A percentile compares a stretch with the other conserved stretches of the same genome.
Evolutionary conservation across 257 asterid species (phyloP).

Genomic region (Nicotiana tomentosiformis): DNA sequence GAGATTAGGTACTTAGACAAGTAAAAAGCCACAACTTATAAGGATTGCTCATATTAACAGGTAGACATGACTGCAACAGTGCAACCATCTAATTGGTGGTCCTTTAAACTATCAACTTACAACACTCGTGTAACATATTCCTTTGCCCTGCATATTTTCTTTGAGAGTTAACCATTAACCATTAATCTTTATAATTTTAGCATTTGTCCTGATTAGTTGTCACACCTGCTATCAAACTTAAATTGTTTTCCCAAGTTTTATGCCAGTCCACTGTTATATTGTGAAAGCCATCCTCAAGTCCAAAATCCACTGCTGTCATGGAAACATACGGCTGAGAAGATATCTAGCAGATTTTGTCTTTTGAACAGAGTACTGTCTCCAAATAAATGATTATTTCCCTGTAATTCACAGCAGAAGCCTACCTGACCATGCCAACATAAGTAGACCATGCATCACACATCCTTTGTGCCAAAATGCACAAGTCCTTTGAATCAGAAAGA

Average conservation of each 20-base stretch:
- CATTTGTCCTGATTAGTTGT: background rate
- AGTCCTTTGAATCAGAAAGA: background rate
- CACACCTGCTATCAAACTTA: background rate
- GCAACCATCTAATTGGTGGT: background rate
- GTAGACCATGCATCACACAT: background rate
- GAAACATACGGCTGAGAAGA: background rate
- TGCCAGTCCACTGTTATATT: background rate
- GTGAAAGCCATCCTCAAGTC: background rate
- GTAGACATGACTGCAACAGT: background rate
- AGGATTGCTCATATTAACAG: background rate
- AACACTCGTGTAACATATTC: background rate
- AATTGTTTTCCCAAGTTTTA: background rate
- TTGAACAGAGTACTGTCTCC: background rate
- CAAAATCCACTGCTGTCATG: background rate
- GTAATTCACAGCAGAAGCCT: background rate
- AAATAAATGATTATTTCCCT: background rate
- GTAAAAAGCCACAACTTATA: background rate
- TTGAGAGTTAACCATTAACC: background rate
- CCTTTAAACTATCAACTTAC: background rate
- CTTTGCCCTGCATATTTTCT: background rate
- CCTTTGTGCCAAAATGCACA: too few relatives aligned
- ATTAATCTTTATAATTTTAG: background rate
- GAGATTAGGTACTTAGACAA: background rate
- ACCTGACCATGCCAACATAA: background rate
- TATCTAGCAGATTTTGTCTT: background rate